Percentiles rank a stretch among this genome's conserved stretches.
These are phyloP conservation scores for Escallonia rubra DNA, from an alignment of 129 eudicot genomes.

Conservation along the genomic window DNA sequence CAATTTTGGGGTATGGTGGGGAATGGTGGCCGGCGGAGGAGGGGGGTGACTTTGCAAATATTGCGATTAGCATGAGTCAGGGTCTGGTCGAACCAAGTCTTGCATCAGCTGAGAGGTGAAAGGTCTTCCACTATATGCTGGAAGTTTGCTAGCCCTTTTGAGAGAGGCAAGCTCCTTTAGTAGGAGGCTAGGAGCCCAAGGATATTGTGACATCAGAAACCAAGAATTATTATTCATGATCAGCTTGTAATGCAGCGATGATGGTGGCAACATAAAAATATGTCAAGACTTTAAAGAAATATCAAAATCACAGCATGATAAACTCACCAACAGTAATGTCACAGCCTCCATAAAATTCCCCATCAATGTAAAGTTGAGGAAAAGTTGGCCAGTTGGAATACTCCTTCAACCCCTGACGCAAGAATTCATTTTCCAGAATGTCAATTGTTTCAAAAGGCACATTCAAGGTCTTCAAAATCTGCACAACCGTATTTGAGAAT, in stretches of 20 bases:
- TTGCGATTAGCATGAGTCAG: no score
- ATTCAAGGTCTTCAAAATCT: constrained; percentile 58
- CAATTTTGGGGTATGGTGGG: no score
- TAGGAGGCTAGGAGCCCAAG: no score
- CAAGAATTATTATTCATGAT: not conserved
- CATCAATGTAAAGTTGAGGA: constrained; percentile 92
- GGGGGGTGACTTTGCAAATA: no score
- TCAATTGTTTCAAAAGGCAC: constrained; percentile 85
- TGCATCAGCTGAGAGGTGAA: no score
- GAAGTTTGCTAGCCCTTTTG: no score
- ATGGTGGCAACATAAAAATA: not conserved
- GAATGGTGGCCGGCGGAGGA: no score
- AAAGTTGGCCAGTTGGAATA: constrained; percentile 98
- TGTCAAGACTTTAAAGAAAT: not conserved
- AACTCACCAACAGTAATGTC: constrained; percentile 81
- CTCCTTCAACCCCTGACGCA: constrained; percentile 89
- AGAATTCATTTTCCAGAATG: constrained; percentile 71
- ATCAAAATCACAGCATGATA: not conserved
- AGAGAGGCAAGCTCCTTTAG: no score
- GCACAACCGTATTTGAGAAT: constrained; percentile 85
- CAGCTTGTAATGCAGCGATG: not conserved
- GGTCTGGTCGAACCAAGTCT: no score
- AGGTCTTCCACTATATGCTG: no score
- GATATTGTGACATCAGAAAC: not conserved
- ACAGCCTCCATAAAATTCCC: constrained; percentile 96